A percentile compares a stretch with the other conserved stretches of the same genome.
phyloP scores from a whole-genome alignment of 495 filamentous ascomycete species.

The Niebla homalea region DNA sequence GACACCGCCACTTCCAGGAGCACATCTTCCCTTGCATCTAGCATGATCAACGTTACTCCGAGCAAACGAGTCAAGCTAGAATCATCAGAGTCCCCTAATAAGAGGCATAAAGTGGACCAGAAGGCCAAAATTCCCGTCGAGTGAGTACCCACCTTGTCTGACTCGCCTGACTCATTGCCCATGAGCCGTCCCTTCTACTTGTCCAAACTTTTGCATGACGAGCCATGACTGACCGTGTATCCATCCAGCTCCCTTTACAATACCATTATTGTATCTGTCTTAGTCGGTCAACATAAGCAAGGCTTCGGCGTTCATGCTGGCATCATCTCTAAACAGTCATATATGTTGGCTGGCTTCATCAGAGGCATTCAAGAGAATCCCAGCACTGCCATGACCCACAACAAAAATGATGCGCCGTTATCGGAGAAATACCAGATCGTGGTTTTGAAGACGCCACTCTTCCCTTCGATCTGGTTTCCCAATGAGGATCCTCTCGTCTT shows the following conservation, averaged over 20 bases:
- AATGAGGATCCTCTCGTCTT: constrained; percentile 1
- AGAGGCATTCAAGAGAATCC: not conserved
- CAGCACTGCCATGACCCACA: not conserved
- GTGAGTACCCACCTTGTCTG: not conserved
- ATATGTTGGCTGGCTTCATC: not conserved
- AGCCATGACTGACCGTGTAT: no score
- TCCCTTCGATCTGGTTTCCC: not conserved
- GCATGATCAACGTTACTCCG: not conserved
- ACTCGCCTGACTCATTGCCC: not conserved
- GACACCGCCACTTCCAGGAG: no score
- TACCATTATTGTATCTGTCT: not conserved
- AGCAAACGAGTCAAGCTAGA: not conserved
- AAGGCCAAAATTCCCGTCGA: not conserved
- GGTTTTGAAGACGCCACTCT: not conserved
- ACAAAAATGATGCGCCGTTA: no score
- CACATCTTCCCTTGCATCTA: no score
- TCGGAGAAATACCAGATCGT: not conserved
- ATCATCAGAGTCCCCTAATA: not conserved
- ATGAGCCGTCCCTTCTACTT: not conserved
- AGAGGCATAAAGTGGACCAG: not conserved
- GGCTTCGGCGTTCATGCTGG: not conserved
- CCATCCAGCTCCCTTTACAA: not conserved
- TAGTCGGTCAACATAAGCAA: not conserved
- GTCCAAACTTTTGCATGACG: no score
- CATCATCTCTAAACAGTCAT: not conserved